phyloP scores from a whole-genome alignment of 345 rosid genomes.

The Corchorus capsularis region DNA sequence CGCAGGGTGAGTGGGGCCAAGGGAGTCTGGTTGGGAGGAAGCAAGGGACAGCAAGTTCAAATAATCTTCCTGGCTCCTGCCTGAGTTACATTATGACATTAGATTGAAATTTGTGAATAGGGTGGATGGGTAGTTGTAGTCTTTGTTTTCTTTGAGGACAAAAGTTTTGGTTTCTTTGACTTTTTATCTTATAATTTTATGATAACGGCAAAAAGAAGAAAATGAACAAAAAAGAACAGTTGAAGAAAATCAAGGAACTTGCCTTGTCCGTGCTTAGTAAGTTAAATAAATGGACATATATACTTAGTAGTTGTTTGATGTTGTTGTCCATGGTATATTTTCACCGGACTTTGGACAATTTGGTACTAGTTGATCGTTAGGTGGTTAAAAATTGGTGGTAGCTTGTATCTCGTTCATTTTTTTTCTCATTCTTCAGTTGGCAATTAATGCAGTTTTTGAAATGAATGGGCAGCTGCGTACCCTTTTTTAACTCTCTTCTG shows the following conservation, averaged over 20 bases:
- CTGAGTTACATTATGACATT: background rate
- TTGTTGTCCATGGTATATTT: too few species aligned
- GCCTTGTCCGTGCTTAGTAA: background rate
- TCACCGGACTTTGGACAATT: too few species aligned
- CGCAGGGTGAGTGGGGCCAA: background rate
- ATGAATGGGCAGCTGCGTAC: too few species aligned
- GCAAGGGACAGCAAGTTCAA: background rate
- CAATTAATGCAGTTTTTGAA: too few species aligned
- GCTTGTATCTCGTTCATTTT: too few species aligned
- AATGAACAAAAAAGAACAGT: background rate
- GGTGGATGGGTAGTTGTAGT: background rate
- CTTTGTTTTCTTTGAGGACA: background rate
- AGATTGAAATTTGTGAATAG: conserved; percentile 30
- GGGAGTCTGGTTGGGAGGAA: background rate
- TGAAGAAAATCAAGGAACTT: background rate
- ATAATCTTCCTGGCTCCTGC: background rate
- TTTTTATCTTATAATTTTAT: background rate
- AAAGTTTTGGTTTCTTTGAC: background rate
- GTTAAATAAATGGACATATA: background rate
- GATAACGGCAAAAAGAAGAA: background rate
- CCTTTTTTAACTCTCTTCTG: too few species aligned
- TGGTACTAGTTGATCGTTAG: too few species aligned
- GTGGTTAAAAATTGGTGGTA: too few species aligned
- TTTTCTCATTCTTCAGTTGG: too few species aligned
- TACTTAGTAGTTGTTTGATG: too few species aligned